Evolutionary conservation across 371 early-diverging fungal genomes (phyloP), one percentile per base, ranked within the genome.

Genomic region (Synchytrium microbalum): DNA sequence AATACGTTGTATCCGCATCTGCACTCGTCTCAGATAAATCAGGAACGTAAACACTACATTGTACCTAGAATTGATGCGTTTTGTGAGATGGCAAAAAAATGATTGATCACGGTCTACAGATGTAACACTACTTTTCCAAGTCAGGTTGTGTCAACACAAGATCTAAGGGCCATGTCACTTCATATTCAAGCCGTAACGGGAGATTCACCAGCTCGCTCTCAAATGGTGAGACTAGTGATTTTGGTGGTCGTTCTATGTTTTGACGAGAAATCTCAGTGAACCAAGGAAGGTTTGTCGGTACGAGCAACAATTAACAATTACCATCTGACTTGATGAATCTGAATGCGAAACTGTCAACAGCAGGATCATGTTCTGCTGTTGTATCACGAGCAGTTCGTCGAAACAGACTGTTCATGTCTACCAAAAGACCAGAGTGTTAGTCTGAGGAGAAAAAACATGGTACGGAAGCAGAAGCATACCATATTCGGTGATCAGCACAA

Each of bases 121-220:
- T 33, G 31, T 13, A 72, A 32, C 75, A 78, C 38, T 87, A 88
- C 28, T 70, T 78, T 0, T 68, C 68, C 56, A 91, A 60, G 61
- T 88, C 88, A 10, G 71, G 72, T 24, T 65, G 63, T 1, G 83
- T 84, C 13, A 91, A 66, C 56, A 91, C 82, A n/a, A 88, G 68
- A 75, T 88, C 87, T 30, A 91, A 71, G 0, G 91, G 91, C 91
- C 91, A 91, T 29, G 71, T 61, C 60, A 88, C 66, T 19, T 73
- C 67, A 66, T 84, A 89, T 16, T 77, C 77, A 3, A 91, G 68
- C 3, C 79, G 68, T n/a, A 86, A 67, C 2, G 80, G 82, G 29
- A 56, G 29, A 56, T 56, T 5, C 24, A 56, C 56, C 24, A 56
- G 56, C 24, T 56, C 29, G 26, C 56, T 56, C 24, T 56, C 24